Percentiles rank a stretch among this genome's conserved stretches.
phyloP scores from a whole-genome alignment of 2,329 filamentous ascomycete genomes.

The Phialophora macrospora region DNA sequence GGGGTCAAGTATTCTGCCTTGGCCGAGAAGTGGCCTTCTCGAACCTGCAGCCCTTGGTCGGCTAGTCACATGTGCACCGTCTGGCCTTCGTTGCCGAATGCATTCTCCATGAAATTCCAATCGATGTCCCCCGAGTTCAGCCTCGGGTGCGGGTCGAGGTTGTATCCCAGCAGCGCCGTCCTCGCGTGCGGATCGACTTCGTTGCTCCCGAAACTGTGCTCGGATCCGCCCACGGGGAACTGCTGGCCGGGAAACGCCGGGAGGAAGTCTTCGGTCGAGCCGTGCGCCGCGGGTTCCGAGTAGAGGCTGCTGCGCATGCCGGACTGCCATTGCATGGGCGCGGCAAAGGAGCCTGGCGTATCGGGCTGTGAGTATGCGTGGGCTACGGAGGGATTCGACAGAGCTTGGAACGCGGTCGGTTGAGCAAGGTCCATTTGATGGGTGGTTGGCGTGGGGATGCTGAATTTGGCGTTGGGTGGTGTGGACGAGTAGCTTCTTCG shows the following conservation, averaged over 20 bases:
- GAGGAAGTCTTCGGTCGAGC: conserved; percentile 34
- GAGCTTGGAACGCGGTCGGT: conserved; percentile 35
- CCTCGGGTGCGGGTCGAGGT: conserved; percentile 39
- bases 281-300: conserved; percentile 20
- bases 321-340: conserved; percentile 27
- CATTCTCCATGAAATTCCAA: conserved; percentile 37
- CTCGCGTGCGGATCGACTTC: conserved; percentile 38
- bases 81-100: conserved; percentile 22
- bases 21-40: neutral
- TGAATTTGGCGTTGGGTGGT: conserved; percentile 28
- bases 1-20: neutral
- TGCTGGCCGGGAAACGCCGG: conserved; percentile 41
- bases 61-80: conserved; percentile 28
- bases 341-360: conserved; percentile 24
- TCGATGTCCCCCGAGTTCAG: conserved; percentile 35
- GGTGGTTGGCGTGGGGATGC: conserved; percentile 31
- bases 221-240: conserved; percentile 39
- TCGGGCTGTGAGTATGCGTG: conserved; percentile 31
- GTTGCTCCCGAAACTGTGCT: conserved; percentile 35
- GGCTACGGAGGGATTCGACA: conserved; percentile 31
- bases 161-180: conserved; percentile 38
- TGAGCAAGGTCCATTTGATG: conserved; percentile 34
- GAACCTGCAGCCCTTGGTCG: neutral
- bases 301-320: conserved; percentile 30
- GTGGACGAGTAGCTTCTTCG: conserved; percentile 28